Percentiles rank a stretch among this genome's conserved stretches.
Conservation (phyloP, 176 grass and related monocot genomes). For the Elaeis guineensis region DNA sequence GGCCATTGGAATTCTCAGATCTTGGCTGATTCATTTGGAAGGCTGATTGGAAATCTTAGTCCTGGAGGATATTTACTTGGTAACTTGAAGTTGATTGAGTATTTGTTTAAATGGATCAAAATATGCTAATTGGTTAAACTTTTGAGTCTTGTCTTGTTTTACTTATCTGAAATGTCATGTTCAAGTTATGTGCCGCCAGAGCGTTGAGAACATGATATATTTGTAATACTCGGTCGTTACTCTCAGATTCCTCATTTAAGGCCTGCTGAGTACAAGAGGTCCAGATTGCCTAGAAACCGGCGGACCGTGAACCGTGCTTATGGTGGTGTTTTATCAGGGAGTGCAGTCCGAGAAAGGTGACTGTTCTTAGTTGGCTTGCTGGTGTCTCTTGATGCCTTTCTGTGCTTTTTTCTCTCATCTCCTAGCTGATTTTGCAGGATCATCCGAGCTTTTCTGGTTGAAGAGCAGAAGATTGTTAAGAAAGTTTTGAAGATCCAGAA, state of each 20-base stretch:
- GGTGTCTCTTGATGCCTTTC: not conserved
- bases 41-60: no score
- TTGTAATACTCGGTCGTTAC: not conserved
- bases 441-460: conserved; percentile 82
- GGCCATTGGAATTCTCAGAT: no score
- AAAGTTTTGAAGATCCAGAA: conserved; percentile 96
- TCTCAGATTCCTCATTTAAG: conserved; percentile 56
- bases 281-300: conserved; percentile 53
- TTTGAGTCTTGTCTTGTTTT: no score
- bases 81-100: no score
- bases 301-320: conserved; percentile 59
- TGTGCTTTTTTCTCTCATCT: not conserved
- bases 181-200: no score
- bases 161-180: no score
- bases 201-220: no score
- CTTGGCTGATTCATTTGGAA: no score
- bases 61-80: no score
- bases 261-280: conserved; percentile 56
- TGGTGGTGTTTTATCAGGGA: conserved; percentile 47
- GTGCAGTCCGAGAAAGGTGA: conserved; percentile 52
- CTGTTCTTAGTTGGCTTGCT: not conserved
- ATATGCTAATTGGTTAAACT: no score
- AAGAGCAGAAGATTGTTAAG: conserved; percentile 99
- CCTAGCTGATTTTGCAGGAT: conserved; percentile 33
- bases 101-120: no score